These are phyloP conservation scores for Rubroshorea leprosula DNA, from an alignment of 345 rosid genomes.

Conservation along the genomic window DNA sequence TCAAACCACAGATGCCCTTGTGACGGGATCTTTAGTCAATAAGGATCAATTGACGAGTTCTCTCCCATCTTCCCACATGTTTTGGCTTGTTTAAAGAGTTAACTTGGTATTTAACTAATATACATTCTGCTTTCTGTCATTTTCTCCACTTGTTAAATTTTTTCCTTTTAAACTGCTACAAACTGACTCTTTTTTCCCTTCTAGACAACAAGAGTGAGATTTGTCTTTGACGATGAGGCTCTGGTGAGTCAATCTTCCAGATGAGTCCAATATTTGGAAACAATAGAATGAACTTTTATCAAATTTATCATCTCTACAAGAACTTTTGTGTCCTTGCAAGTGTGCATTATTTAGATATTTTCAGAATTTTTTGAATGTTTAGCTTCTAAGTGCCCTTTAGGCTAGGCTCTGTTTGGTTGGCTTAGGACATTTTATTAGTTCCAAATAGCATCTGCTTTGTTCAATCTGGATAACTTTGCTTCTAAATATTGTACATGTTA, in stretches of 20 bases:
- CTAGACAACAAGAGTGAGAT: slow-evolving; percentile 70
- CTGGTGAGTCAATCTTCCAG: slow-evolving; percentile 39
- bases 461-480: too few relatives aligned
- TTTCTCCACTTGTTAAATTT: background rate
- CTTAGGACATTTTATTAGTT: too few relatives aligned
- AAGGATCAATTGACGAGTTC: too few relatives aligned
- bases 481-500: too few relatives aligned
- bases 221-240: slow-evolving; percentile 63
- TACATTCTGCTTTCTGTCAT: background rate
- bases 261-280: background rate
- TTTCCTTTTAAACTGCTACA: background rate
- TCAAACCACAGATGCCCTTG: background rate
- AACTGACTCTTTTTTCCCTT: slow-evolving; percentile 23
- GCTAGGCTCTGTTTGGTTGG: too few relatives aligned
- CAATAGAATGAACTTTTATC: background rate
- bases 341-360: too few relatives aligned
- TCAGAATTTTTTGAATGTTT: too few relatives aligned
- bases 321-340: too few relatives aligned
- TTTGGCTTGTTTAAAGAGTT: background rate
- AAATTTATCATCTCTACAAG: background rate
- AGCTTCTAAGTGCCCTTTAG: too few relatives aligned
- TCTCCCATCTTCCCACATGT: too few relatives aligned
- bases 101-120: background rate
- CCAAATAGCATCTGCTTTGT: too few relatives aligned
- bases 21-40: background rate